phyloP scores from a whole-genome alignment of 2,329 filamentous ascomycete genomes.

The Lecanicillium sp. region DNA sequence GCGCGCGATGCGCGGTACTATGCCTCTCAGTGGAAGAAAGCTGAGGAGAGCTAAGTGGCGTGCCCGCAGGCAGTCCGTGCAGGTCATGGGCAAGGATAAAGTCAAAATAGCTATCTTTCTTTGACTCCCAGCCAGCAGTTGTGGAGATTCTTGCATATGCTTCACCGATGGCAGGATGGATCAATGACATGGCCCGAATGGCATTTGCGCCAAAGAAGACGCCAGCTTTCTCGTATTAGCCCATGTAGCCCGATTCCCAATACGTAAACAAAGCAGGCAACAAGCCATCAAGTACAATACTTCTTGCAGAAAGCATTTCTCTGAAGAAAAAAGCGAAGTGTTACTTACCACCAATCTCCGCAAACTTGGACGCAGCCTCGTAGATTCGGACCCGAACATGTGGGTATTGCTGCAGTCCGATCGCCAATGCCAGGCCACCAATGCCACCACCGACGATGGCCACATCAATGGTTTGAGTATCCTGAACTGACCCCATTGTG shows the following conservation, averaged over 20 bases:
- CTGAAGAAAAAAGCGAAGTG: no score
- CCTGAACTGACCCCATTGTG: background rate
- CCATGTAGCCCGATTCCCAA: no score
- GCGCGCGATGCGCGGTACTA: conserved; percentile 26
- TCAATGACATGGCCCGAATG: conserved; percentile 29
- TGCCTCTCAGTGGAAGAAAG: conserved; percentile 18
- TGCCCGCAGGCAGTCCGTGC: conserved; percentile 1
- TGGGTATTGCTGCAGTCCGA: conserved; percentile 29
- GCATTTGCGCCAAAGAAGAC: conserved; percentile 39
- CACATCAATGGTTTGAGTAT: conserved; percentile 13
- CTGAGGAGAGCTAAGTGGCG: conserved; percentile 2
- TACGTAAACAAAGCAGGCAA: no score
- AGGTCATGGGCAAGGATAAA: conserved; percentile 9
- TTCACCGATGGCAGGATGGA: conserved; percentile 23
- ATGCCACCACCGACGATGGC: conserved; percentile 42
- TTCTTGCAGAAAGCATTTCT: no score
- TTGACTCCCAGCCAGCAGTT: conserved; percentile 17
- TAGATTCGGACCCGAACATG: conserved; percentile 22
- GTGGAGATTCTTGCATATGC: conserved; percentile 20
- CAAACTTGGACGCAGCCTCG: conserved; percentile 7
- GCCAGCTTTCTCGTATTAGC: conserved; percentile 20
- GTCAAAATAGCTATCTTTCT: conserved; percentile 15
- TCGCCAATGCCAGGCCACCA: conserved; percentile 35
- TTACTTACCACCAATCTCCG: conserved; percentile 5
- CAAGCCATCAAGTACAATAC: no score